Evolutionary conservation across 2,329 filamentous ascomycete species (phyloP).

Genomic region (Fusarium udum): DNA sequence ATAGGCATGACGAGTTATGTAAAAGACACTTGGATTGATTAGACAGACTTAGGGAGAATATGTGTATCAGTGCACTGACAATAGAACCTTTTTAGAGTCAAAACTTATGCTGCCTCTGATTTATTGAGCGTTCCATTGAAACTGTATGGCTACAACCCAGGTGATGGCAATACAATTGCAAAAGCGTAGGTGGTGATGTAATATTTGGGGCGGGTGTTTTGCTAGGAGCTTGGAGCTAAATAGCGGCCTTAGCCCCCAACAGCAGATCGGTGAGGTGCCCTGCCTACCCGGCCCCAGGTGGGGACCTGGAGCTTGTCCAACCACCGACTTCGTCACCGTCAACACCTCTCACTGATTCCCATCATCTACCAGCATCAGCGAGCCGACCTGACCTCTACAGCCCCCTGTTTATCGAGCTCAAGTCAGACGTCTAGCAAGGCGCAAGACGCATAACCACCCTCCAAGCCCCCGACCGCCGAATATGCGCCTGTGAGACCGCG

Average conservation of each 20-base stretch:
- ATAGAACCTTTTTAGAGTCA: background rate
- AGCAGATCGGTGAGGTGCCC: background rate
- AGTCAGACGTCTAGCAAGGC: background rate
- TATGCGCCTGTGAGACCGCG: slow-evolving; percentile 35
- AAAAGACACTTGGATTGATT: background rate
- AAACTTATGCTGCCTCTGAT: background rate
- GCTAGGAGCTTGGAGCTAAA: background rate
- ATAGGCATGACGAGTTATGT: background rate
- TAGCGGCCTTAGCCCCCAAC: slow-evolving; percentile 18
- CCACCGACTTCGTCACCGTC: slow-evolving; percentile 22
- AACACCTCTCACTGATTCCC: slow-evolving; percentile 5
- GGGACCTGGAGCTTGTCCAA: slow-evolving; percentile 27
- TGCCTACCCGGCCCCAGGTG: slow-evolving; percentile 6
- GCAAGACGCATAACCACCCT: slow-evolving; percentile 2
- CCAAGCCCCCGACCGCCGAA: slow-evolving; percentile 19
- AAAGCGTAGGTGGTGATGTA: slow-evolving; percentile 34
- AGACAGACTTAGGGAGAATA: slow-evolving; percentile 1
- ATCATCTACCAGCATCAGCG: slow-evolving; percentile 22
- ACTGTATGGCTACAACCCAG: background rate
- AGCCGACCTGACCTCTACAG: slow-evolving; percentile 4
- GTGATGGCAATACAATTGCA: background rate
- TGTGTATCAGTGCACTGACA: background rate
- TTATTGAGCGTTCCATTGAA: background rate
- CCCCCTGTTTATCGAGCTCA: background rate
- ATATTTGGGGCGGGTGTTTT: slow-evolving; percentile 18